These are phyloP conservation scores for Aspergillus hancockii DNA, from an alignment of 495 filamentous ascomycete genomes.

Conservation along the genomic window DNA sequence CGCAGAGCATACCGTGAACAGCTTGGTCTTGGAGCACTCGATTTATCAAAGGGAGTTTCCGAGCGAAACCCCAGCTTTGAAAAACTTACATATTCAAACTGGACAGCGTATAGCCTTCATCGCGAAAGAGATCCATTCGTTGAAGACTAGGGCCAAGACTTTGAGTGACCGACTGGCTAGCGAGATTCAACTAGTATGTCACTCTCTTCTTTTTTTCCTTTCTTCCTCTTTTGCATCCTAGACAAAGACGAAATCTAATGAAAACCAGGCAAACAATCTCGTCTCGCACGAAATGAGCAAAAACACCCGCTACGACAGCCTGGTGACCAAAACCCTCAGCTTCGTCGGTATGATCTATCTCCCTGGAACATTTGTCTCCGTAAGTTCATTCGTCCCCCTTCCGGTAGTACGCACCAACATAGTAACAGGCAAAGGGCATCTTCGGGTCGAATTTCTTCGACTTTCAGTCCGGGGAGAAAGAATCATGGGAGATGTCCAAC, in stretches of 20 bases:
- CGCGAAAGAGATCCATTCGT: neutral
- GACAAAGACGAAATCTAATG: slow-evolving; percentile 16
- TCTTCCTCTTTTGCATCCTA: neutral
- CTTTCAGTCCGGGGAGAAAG: slow-evolving; percentile 14
- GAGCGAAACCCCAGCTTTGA: no score
- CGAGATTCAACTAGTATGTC: neutral
- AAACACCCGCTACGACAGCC: slow-evolving; percentile 35
- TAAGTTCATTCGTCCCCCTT: slow-evolving; percentile 9
- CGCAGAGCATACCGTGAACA: neutral
- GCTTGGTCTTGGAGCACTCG: neutral
- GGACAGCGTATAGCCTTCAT: neutral
- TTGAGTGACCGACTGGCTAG: neutral
- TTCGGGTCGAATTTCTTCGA: slow-evolving; percentile 41
- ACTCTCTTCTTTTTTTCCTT: neutral
- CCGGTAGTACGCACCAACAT: neutral
- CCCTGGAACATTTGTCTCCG: slow-evolving; percentile 42
- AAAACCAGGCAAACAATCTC: slow-evolving; percentile 27
- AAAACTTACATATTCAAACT: neutral
- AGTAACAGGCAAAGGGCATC: slow-evolving; percentile 19
- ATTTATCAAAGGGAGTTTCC: neutral
- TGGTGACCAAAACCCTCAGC: slow-evolving; percentile 35
- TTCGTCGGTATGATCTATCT: slow-evolving; percentile 40
- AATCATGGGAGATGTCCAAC: slow-evolving; percentile 18
- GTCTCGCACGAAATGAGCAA: slow-evolving; percentile 34
- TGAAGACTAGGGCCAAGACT: neutral